Percentiles rank a stretch among this genome's conserved stretches.
Conservation (phyloP, 192 early-diverging fungal genomes). For the Linnemannia hyalina region DNA sequence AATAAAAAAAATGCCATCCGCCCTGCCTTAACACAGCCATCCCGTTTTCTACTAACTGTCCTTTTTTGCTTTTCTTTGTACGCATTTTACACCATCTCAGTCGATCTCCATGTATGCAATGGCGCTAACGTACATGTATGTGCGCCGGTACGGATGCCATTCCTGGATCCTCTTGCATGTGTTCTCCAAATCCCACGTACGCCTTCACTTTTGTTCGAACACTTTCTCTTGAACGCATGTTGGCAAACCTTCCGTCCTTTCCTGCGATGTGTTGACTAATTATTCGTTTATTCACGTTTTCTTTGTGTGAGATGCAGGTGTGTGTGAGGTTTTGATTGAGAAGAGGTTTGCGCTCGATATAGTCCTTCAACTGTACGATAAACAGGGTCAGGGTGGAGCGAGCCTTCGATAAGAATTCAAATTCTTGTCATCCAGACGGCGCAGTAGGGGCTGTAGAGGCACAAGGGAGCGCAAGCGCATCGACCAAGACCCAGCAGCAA, state of each 20-base stretch:
- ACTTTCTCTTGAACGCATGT: background rate
- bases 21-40: background rate
- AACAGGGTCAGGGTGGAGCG: constrained; percentile 46
- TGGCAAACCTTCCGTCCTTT: background rate
- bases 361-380: constrained; percentile 38
- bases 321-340: background rate
- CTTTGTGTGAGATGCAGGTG: background rate
- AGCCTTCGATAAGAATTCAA: constrained; percentile 22
- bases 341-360: constrained; percentile 32
- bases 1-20: background rate
- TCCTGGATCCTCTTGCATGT: too few relatives aligned
- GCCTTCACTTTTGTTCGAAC: too few relatives aligned
- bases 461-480: constrained; percentile 56
- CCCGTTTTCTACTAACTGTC: background rate
- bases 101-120: background rate
- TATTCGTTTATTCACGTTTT: background rate
- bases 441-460: constrained; percentile 30
- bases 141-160: too few relatives aligned
- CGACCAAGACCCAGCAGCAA: constrained; percentile 42
- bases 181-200: too few relatives aligned
- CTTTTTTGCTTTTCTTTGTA: background rate
- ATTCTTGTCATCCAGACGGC: constrained; percentile 56
- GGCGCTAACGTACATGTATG: background rate
- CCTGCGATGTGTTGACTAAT: too few relatives aligned
- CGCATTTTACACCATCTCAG: background rate